Evolutionary conservation across 1,284 basidiomycete genomes (phyloP), one percentile per base, ranked within the genome.

Genomic region (Microbotryomycetes sp.): DNA sequence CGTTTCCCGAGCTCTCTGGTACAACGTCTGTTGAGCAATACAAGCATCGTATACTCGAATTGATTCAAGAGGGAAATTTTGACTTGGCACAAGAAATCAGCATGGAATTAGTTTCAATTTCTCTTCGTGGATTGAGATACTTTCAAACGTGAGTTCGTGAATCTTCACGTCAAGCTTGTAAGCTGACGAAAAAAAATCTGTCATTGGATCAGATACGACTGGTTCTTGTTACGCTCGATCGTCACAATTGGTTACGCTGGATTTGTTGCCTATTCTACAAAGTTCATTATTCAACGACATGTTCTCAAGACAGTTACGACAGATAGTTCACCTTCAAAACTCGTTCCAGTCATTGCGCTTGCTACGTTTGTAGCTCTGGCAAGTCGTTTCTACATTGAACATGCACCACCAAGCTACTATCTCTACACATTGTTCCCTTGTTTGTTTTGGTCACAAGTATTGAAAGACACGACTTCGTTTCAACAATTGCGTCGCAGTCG

Each of bases 171-270:
- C 36, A 12, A n/a, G 15, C 7, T 36, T 29, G 16, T 26, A n/a
- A 28, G 22, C 4, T 4, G 19, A 2, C 12, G 12, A 32, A 31
- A 42, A 36, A 54, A 12, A 0, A 1, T 16, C 31, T 23, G 1
- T 2, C 6, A 2, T 1, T 1, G 47, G 12, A 4, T 4, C 68
- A 83, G 83, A 25, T 86, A 92, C 72, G 89, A 93, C 71, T 85
- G 88, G 48, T 79, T 83, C 30, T 76, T 91, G 49, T 84, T 93
- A 28, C 82, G 84, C 26, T 76, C 74, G 1, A 83, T 92, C 61
- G 87, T 90, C 53, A 81, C 81, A 2, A 69, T 80, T 4, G 89
- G 88, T 4, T 93, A 93, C 74, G 71, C 82, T 1, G 89, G 89
- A 50, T 92, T 89, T 84, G 84, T 85, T 29, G 25, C 73, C 6